Evolutionary conservation across 176 grass and related monocot genomes (phyloP).

Genomic region (Puccinellia tenuiflora): DNA sequence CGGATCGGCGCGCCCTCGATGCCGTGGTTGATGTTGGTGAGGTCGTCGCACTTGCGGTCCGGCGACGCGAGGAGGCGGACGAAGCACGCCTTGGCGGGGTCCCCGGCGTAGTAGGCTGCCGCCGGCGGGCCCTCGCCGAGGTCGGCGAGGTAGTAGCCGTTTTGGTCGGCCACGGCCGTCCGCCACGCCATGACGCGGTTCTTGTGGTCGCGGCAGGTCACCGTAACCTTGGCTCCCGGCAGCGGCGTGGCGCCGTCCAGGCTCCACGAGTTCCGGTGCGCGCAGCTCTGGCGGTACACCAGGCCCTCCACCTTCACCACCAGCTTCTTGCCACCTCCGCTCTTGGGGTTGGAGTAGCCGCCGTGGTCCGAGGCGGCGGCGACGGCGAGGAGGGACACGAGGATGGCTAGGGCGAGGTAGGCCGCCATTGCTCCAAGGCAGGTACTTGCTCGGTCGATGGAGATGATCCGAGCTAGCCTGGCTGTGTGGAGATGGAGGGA

Average conservation of each 20-base stretch:
- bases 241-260: conserved; percentile 43
- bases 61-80: conserved; percentile 64
- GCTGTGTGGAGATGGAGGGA: background rate
- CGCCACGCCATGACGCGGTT: conserved; percentile 37
- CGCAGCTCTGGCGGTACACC: conserved; percentile 67
- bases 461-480: background rate
- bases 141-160: conserved; percentile 52
- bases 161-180: background rate
- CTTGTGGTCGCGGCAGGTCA: conserved; percentile 74
- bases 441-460: background rate
- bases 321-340: conserved; percentile 5
- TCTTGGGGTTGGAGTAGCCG: background rate
- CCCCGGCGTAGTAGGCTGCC: background rate
- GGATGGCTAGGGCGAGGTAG: conserved; percentile 6
- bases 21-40: conserved; percentile 65
- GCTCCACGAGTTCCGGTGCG: conserved; percentile 18
- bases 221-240: conserved; percentile 34
- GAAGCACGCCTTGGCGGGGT: conserved; percentile 56
- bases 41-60: conserved; percentile 31
- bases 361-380: background rate
- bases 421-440: conserved; percentile 11
- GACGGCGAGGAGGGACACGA: conserved; percentile 13
- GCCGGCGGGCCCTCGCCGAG: conserved; percentile 16
- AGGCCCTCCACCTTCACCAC: conserved; percentile 47
- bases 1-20: conserved; percentile 35